Evolutionary conservation across 2,329 filamentous ascomycete species (phyloP), one percentile per base, ranked within the genome.

Genomic region (Fusarium veterinarium): DNA sequence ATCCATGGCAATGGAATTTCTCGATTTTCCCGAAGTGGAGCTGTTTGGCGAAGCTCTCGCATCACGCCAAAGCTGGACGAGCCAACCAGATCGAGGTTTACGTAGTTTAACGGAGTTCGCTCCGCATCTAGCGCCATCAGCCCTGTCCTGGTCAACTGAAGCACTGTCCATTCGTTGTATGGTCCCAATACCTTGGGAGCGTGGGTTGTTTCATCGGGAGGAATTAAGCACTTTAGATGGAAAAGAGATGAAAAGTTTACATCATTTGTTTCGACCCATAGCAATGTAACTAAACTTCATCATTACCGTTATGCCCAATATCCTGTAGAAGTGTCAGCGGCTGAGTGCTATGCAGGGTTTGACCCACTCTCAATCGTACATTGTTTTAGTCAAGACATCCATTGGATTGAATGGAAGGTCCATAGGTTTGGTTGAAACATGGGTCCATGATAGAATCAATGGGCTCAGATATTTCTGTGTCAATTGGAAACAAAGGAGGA

Each of bases 61-160:
- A 57, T 57, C 30, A 35, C 53, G 52, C 52, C 52, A 56, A 60
- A 53, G n/a, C 44, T 33, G 28, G 23, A 28, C 25, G 35, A 52
- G 31, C 67, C 67, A 70, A 70, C 60, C 66, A 70, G 51, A 52
- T 45, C 23, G 28, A 35, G 37, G 37, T n/a, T 40, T 35, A 37
- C 20, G n/a, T 28, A 46, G 5, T 17, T 53, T 37, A 56, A 45
- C 55, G 60, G 60, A 40, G 28, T 38, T 28, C 45, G 55, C 56
- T 63, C 55, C 60, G 66, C 55, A 44, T 69, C 59, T 70, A 70
- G 67, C 44, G 49, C 33, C 42, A 28, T 48, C 56, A 70, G 60
- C 67, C 66, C 51, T 70, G 66, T 57, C 67, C 28, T 28, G 56
- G 60, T 33, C 48, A 42, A 42, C 30, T 51, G 37, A 42, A 33